A percentile compares a stretch with the other conserved stretches of the same genome.
Evolutionary conservation across 2,329 filamentous ascomycete genomes (phyloP).

Genomic region (Fusarium nisikadoi): DNA sequence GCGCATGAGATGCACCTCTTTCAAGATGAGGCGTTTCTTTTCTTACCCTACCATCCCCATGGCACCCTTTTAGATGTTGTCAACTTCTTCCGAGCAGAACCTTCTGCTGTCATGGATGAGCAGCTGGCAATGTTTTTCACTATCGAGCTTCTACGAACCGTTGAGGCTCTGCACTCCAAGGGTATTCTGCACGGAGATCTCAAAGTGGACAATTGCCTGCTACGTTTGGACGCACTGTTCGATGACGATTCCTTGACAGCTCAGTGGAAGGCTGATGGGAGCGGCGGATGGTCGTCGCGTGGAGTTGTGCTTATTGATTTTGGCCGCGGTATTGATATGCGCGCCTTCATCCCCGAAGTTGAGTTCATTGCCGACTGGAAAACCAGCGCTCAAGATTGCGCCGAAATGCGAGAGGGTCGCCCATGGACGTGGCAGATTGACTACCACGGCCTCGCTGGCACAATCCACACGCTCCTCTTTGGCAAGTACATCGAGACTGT

Average conservation of each 20-base stretch:
- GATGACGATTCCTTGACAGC: constrained; percentile 61
- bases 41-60: constrained; percentile 88
- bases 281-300: constrained; percentile 80
- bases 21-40: constrained; percentile 86
- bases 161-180: constrained; percentile 85
- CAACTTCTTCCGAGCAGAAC: constrained; percentile 82
- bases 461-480: constrained; percentile 89
- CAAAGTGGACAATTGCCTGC: constrained; percentile 94
- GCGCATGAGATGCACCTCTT: constrained; percentile 94
- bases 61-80: constrained; percentile 95
- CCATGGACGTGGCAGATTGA: constrained; percentile 99
- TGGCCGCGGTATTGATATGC: constrained; percentile 93
- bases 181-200: constrained; percentile 90
- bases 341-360: constrained; percentile 78
- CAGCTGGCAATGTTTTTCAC: constrained; percentile 94
- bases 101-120: constrained; percentile 85
- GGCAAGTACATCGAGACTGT: constrained; percentile 93
- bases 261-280: constrained; percentile 79
- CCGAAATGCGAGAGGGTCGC: constrained; percentile 92
- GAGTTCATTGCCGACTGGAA: constrained; percentile 96
- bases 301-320: constrained; percentile 94
- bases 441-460: constrained; percentile 91
- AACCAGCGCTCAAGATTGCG: constrained; percentile 85
- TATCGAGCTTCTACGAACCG: constrained; percentile 87
- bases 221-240: constrained; percentile 74